Evolutionary conservation across 2,329 filamentous ascomycete species (phyloP), one percentile per base, ranked within the genome.

Genomic region (Fusarium pseudocircinatum): DNA sequence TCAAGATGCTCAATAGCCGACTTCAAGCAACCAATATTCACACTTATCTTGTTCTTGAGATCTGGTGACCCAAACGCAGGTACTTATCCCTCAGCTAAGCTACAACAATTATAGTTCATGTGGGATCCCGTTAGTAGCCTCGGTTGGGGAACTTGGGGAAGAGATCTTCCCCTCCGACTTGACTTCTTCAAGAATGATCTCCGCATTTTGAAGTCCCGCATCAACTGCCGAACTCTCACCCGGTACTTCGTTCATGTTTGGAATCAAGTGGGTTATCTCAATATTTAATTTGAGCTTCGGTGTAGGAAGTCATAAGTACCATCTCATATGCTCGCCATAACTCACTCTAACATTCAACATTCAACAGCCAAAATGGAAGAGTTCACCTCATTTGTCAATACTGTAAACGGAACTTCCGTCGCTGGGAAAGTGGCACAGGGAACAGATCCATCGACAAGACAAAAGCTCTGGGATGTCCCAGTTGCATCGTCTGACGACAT

Each of bases 401-500:
- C 37, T 8, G 37, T 44, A 6, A 32, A 56, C 2, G 52, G 52
- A 4, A 15, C 22, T 15, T 43, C 37, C 12, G 37, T 24, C 37
- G 22, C 37, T 5, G 52, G 52, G 4, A 32, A 56, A 6, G 26
- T 20, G 12, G 43, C 53, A 4, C 64, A 54, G 13, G 64, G 59
- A 11, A 63, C 36, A 24, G 39, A 66, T 32, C 63, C 63, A 6
- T 63, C 63, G 2, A 66, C 59, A 2, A 63, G 28, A 16, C 28
- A 63, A 42, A 53, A 53, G 6, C 50, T 67, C 4, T 67, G 63
- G 63, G 40, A 64, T 24, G 43, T 67, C 16, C 60, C 63, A 20
- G 42, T 67, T 8, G 63, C 63, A 24, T 64, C 63, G 1, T 24
- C 30, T 0, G 42, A 57, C 2, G 60, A 67, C 18, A 36, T 64